Base-by-base conservation (phyloP, 768 basidiomycete genomes). In the Boletus subparvulus region DNA sequence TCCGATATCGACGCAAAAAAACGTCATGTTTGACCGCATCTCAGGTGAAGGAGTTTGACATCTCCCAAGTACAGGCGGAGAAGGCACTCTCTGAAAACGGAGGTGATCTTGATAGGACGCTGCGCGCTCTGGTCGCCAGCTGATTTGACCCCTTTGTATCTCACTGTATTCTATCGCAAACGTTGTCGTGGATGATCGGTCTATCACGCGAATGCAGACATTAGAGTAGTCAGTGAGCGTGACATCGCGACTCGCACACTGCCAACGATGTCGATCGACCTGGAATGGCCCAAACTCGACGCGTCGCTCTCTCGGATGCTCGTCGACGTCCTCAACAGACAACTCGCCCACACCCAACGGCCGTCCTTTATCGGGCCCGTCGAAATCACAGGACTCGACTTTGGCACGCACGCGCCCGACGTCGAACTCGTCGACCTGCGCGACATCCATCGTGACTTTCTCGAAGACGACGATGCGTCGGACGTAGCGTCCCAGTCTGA, bases 311-410 rank as follows among this genome's bases (percentile, higher is more conserved):
- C 93, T 9, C 76, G 77, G 17, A 80, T 79, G 32, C 80, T 95
- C 55, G 81, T 94, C 55, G 79, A 83, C 39, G 67, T 87, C 46
- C 86, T 99, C 65, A 94, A 97, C 75, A 76, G 77, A 55, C 89
- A 92, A 55, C 87, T 99, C 24, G 67, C 80, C 7, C 80, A 74
- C 47, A 83, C 87, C 3, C 73, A 83, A 33, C 76, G 92, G n/a
- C 97, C 96, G 0, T 93, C 93, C 11, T 98, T 95, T 72, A 90
- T 99, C 37, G 97, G 97, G 3, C 94, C 95, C 14, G 84, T 98
- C 56, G 82, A 87, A 56, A 85, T 98, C 53, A 87, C 86, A 2
- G 85, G 87, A 4, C 81, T 98, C 52, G 90, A 93, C 55, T 95
- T 99, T 73, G 97, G 97, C 33, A 83, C 87, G 0, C 76, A 77